Percentiles rank a stretch among this genome's conserved stretches.
Conservation (phyloP, 129 eudicot genomes). For the Sambucus nigra region DNA sequence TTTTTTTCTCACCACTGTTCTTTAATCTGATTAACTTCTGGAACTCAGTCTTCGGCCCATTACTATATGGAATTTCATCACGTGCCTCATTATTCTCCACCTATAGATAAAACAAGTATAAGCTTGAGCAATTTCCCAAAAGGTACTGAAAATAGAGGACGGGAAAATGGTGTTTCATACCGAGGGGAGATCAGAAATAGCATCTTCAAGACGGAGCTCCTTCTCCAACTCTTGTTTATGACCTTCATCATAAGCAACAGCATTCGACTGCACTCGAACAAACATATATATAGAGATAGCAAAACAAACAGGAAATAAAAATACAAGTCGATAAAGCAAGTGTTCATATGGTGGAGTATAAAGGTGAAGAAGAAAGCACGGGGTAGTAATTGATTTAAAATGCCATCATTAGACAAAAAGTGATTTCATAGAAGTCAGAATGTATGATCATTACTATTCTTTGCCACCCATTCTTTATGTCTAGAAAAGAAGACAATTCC, state of each 20-base stretch:
- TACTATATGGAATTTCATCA: constrained; percentile 49
- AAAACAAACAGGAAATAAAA: too few species aligned
- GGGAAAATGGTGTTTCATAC: constrained; percentile 20
- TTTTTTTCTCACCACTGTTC: constrained; percentile 35
- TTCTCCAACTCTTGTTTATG: constrained; percentile 22
- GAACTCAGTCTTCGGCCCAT: constrained; percentile 42
- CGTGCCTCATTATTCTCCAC: constrained; percentile 48
- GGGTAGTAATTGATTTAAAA: too few species aligned
- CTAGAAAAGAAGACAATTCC: too few species aligned
- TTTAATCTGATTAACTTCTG: constrained; percentile 46
- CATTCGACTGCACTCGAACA: constrained; percentile 29
- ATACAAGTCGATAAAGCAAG: too few species aligned
- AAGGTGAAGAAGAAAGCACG: too few species aligned
- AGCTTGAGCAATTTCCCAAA: not conserved
- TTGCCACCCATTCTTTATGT: too few species aligned
- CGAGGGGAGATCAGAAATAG: constrained; percentile 71
- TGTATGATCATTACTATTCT: too few species aligned
- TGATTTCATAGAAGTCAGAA: too few species aligned
- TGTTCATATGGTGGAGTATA: too few species aligned
- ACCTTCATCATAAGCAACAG: constrained; percentile 48
- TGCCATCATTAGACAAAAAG: too few species aligned
- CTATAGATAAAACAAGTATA: constrained; percentile 14
- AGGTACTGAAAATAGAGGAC: not conserved
- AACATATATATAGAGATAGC: too few species aligned
- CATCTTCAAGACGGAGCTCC: constrained; percentile 47